Percentiles rank a stretch among this genome's conserved stretches.
These are phyloP conservation scores for Rhodotorula paludigena DNA, from an alignment of 768 basidiomycete species.

Conservation along the genomic window DNA sequence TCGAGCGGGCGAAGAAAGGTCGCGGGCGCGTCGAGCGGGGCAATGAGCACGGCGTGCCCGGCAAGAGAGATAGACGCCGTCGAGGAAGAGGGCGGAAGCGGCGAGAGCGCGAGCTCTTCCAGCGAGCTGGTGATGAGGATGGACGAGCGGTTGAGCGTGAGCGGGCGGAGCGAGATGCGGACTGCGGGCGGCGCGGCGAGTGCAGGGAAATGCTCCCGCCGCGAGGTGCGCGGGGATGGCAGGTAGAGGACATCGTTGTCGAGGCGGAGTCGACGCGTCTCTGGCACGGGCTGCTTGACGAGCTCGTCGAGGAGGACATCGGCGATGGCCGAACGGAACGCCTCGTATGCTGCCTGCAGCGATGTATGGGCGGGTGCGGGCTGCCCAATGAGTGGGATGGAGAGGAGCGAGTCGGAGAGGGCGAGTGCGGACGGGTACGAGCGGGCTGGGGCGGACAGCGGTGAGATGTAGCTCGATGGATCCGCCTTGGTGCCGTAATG, in stretches of 20 bases:
- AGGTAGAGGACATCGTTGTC: constrained; percentile 3
- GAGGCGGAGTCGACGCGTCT: background rate
- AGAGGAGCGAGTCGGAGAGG: constrained; percentile 44
- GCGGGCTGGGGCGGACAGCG: constrained; percentile 34
- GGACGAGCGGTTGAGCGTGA: constrained; percentile 6
- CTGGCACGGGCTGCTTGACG: background rate
- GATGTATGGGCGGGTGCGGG: background rate
- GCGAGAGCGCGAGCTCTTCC: background rate
- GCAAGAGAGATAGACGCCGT: too few relatives aligned
- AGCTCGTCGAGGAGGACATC: constrained; percentile 9
- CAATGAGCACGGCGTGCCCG: constrained; percentile 8
- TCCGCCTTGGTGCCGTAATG: constrained; percentile 9
- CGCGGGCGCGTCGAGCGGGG: constrained; percentile 13
- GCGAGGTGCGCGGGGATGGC: background rate
- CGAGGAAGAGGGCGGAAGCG: too few relatives aligned
- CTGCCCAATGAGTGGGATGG: constrained; percentile 9
- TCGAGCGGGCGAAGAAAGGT: background rate
- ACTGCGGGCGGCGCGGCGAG: background rate
- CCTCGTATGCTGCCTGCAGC: constrained; percentile 1
- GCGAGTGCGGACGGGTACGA: constrained; percentile 43
- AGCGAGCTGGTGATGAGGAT: constrained; percentile 9
- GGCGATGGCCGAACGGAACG: constrained; percentile 13
- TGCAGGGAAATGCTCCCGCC: background rate
- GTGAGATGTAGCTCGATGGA: background rate
- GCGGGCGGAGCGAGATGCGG: background rate